phyloP scores from a whole-genome alignment of 2,329 filamentous ascomycete genomes.

The Aaosphaeria pasadenensis region DNA sequence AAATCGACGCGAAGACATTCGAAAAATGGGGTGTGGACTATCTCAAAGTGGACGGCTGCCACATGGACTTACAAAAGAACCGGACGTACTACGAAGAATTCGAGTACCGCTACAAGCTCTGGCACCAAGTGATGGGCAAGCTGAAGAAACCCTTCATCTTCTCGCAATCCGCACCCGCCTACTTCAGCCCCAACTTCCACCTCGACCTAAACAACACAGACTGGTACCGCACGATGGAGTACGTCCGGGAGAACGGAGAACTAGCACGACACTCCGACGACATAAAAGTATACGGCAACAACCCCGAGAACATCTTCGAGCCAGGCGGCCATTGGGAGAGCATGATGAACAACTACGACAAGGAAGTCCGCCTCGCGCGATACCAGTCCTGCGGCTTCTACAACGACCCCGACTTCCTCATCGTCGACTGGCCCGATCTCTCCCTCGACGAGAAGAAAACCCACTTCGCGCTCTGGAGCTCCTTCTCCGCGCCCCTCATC shows the following conservation, averaged over 20 bases:
- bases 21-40: slow-evolving; percentile 39
- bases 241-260: slow-evolving; percentile 41
- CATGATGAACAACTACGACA: slow-evolving; percentile 49
- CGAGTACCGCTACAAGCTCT: slow-evolving; percentile 36
- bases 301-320: slow-evolving; percentile 20
- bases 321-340: slow-evolving; percentile 45
- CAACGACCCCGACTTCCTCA: slow-evolving; percentile 42
- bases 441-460: slow-evolving; percentile 34
- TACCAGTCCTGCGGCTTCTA: slow-evolving; percentile 39
- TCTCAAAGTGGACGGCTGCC: slow-evolving; percentile 22
- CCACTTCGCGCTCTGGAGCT: slow-evolving; percentile 37
- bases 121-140: slow-evolving; percentile 41
- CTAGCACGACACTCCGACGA: slow-evolving; percentile 46
- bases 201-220: slow-evolving; percentile 37
- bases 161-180: slow-evolving; percentile 47
- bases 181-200: slow-evolving; percentile 36
- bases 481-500: slow-evolving; percentile 36
- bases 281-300: slow-evolving; percentile 41
- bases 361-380: slow-evolving; percentile 42
- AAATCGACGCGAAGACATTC: slow-evolving; percentile 42
- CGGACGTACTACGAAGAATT: slow-evolving; percentile 19
- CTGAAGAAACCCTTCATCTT: slow-evolving; percentile 42
- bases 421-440: slow-evolving; percentile 34
- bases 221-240: slow-evolving; percentile 48
- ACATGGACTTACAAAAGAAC: slow-evolving; percentile 16